Percentiles rank a stretch among this genome's conserved stretches.
These are phyloP conservation scores for Carex arenaria DNA, from an alignment of 202 grass and related monocot genomes.

Conservation along the genomic window DNA sequence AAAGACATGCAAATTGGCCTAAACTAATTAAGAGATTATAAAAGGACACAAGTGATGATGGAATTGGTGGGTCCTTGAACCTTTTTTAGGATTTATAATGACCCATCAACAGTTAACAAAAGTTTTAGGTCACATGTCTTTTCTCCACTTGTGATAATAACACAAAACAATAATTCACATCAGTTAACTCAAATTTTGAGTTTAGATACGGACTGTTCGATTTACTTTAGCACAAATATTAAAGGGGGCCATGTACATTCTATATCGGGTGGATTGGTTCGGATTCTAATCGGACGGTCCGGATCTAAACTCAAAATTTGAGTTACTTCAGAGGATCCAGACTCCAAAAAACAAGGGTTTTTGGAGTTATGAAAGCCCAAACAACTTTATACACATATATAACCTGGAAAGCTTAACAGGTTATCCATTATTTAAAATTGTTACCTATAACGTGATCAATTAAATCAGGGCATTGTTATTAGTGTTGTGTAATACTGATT, in stretches of 20 bases:
- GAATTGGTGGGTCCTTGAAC: not conserved
- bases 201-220: no score
- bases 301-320: no score
- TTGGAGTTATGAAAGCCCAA: not conserved
- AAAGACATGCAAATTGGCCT: not conserved
- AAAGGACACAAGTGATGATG: not conserved
- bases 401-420: no score
- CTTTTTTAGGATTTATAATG: not conserved
- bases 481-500: not conserved
- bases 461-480: not conserved
- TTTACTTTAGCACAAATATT: no score
- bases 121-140: slow-evolving; percentile 16
- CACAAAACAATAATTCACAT: no score
- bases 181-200: no score
- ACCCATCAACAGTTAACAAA: slow-evolving; percentile 1
- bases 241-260: no score
- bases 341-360: not conserved
- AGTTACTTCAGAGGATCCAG: no score
- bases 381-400: not conserved
- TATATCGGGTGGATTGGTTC: no score
- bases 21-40: not conserved
- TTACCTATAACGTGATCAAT: not conserved
- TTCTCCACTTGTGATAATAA: not conserved
- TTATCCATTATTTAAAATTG: not conserved
- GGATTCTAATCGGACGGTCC: no score